Percentiles rank a stretch among this genome's conserved stretches.
Conservation (phyloP, 179 eudicot genomes). For the Patellifolia procumbens region DNA sequence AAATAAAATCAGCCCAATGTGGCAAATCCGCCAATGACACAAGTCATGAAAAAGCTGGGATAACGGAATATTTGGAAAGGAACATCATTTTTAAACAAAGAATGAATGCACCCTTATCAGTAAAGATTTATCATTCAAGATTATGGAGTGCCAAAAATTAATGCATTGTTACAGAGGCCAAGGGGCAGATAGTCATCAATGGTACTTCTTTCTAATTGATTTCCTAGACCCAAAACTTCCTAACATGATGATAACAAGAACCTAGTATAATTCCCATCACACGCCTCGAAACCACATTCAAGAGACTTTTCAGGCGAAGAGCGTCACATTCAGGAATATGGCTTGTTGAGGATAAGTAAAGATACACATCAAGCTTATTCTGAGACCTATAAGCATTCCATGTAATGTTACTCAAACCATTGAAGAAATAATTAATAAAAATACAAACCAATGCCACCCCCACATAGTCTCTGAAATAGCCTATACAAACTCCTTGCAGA, state of each 20-base stretch:
- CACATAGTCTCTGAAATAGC: constrained; percentile 1
- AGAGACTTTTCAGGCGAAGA: no score
- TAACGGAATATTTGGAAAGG: not conserved
- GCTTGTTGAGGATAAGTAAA: not conserved
- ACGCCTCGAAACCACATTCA: not conserved
- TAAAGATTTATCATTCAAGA: not conserved
- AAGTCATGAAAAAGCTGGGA: not conserved
- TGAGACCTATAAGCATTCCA: constrained; percentile 15
- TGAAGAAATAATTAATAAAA: constrained; percentile 9
- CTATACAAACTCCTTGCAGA: constrained; percentile 23
- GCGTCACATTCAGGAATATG: not conserved
- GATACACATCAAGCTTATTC: constrained; percentile 15
- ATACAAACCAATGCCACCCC: constrained; percentile 20
- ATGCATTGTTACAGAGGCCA: not conserved
- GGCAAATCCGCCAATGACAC: no score
- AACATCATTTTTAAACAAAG: no score
- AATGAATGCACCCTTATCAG: not conserved
- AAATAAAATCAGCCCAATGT: no score
- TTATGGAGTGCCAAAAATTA: not conserved
- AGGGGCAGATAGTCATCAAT: not conserved
- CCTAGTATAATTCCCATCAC: not conserved
- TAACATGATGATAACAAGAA: not conserved
- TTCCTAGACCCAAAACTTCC: constrained; percentile 10
- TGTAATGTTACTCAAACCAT: constrained; percentile 13
- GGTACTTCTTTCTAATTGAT: not conserved